These are phyloP conservation scores for Ophiorrhiza pumila DNA, from an alignment of 257 asterid species.

Conservation along the genomic window DNA sequence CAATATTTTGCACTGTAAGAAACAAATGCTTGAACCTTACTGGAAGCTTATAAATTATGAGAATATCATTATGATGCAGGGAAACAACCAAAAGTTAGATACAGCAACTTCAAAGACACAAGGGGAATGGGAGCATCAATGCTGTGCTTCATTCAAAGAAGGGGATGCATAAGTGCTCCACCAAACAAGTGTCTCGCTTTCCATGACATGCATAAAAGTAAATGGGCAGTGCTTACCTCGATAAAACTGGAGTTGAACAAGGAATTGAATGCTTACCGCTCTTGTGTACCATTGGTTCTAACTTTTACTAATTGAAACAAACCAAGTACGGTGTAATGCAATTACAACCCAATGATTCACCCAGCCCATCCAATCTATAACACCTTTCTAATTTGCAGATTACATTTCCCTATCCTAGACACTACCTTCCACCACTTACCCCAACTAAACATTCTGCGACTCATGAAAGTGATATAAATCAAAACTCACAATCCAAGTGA, in stretches of 20 bases:
- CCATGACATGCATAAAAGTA: not conserved
- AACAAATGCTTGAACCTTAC: constrained; percentile 16
- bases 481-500: not conserved
- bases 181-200: not conserved
- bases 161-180: not conserved
- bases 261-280: not conserved
- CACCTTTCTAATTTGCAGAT: not conserved
- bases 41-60: not conserved
- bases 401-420: not conserved
- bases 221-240: not conserved
- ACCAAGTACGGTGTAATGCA: not conserved
- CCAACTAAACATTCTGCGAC: not conserved
- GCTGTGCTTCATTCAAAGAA: not conserved
- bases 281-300: not conserved
- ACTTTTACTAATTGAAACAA: not conserved
- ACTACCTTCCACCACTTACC: not conserved
- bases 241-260: not conserved
- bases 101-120: not conserved
- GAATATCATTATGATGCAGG: not conserved
- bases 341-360: not conserved
- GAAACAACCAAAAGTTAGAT: not conserved
- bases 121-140: not conserved
- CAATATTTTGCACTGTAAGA: constrained; percentile 53
- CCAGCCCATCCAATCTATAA: not conserved
- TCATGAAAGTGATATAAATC: not conserved